phyloP scores from a whole-genome alignment of 768 basidiomycete genomes.

The Grammothele lineata region DNA sequence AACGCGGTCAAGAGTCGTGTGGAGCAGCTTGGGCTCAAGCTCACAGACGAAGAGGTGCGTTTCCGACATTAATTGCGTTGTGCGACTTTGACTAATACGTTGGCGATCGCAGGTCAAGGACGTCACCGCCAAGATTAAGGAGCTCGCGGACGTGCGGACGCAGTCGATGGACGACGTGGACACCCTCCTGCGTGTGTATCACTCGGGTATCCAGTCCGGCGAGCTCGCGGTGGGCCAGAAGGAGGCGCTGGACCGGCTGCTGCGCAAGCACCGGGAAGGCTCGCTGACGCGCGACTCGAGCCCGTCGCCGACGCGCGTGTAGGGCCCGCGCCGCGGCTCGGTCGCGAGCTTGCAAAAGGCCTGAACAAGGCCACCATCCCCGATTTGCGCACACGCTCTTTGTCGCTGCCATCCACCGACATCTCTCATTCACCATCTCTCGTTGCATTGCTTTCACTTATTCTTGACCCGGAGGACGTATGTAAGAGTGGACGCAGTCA shows the following conservation, averaged over 20 bases:
- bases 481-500: slow-evolving; percentile 17
- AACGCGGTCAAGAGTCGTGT: slow-evolving; percentile 99
- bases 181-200: slow-evolving; percentile 91
- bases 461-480: slow-evolving; percentile 4
- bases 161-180: slow-evolving; percentile 99
- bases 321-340: too few species aligned
- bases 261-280: slow-evolving; percentile 67
- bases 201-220: slow-evolving; percentile 89
- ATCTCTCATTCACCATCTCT: too few species aligned
- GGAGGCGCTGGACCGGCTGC: slow-evolving; percentile 81
- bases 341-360: slow-evolving; percentile 7
- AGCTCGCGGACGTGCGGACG: slow-evolving; percentile 95
- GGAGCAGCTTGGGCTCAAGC: slow-evolving; percentile 87
- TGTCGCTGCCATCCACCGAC: too few species aligned
- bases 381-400: neutral
- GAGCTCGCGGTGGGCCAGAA: slow-evolving; percentile 93
- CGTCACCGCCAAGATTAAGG: slow-evolving; percentile 98
- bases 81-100: neutral
- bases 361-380: slow-evolving; percentile 2
- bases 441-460: neutral
- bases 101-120: slow-evolving; percentile 88
- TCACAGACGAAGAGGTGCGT: slow-evolving; percentile 84
- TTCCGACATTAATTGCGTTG: neutral
- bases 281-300: slow-evolving; percentile 1
- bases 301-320: too few species aligned